These are phyloP conservation scores for Pleurotus sapidus DNA, from an alignment of 768 basidiomycete genomes.

Conservation along the genomic window DNA sequence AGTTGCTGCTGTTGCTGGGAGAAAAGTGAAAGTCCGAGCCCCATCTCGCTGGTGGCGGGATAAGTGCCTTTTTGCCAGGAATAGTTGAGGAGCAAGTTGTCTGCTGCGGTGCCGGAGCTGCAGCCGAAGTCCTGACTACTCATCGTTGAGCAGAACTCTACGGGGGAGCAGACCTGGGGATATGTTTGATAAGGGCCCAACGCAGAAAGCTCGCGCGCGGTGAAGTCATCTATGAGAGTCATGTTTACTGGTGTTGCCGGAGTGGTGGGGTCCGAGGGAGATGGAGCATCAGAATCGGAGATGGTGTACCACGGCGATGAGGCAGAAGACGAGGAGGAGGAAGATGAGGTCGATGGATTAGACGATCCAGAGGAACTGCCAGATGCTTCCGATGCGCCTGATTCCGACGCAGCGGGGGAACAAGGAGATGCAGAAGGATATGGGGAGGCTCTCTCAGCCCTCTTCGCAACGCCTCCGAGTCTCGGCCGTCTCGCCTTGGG, in stretches of 20 bases:
- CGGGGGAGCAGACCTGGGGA: not conserved
- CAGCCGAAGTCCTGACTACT: not conserved
- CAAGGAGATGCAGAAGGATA: not conserved
- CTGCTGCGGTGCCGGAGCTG: not conserved
- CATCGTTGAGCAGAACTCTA: not conserved
- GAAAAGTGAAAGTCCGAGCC: too few relatives aligned
- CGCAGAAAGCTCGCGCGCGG: not conserved
- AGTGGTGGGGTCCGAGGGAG: not conserved
- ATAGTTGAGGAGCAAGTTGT: not conserved
- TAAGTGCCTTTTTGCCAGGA: not conserved
- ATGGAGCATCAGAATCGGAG: not conserved
- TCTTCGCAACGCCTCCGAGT: slow-evolving; percentile 2
- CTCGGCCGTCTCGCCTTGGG: slow-evolving; percentile 6
- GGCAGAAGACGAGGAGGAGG: not conserved
- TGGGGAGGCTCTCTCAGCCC: not conserved
- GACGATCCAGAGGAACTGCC: not conserved
- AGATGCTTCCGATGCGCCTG: not conserved
- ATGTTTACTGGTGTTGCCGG: not conserved
- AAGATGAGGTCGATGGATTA: not conserved
- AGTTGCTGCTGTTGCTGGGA: not conserved
- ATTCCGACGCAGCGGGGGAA: not conserved
- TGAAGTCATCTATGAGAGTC: not conserved
- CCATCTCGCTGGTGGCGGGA: too few relatives aligned
- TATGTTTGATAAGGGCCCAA: not conserved
- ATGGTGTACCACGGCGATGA: not conserved